Conservation (phyloP, 129 eudicot species). For the Solidago caesia region DNA sequence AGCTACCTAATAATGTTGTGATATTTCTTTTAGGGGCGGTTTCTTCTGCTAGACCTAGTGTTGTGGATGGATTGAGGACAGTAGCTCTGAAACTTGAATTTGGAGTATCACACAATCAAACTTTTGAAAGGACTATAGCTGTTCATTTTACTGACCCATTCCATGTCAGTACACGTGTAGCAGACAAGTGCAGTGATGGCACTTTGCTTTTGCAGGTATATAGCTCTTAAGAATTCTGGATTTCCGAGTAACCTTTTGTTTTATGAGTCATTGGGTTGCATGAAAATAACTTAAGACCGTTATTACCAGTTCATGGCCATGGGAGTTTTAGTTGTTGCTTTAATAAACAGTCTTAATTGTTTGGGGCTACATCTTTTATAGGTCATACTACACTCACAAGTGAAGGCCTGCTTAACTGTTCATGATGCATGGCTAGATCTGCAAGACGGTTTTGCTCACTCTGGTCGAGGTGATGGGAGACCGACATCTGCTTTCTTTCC, state of each 20-base stretch:
- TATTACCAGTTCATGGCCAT: not conserved
- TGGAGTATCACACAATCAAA: conserved; percentile 92
- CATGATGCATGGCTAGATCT: conserved; percentile 97
- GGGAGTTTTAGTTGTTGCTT: not conserved
- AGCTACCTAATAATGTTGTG: not conserved
- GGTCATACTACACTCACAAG: conserved; percentile 94
- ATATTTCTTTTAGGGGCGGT: conserved; percentile 43
- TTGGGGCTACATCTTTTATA: conserved; percentile 19
- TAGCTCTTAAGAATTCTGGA: too few species aligned
- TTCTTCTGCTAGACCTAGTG: conserved; percentile 59
- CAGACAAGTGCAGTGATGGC: conserved; percentile 81
- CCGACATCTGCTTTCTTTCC: conserved; percentile 88
- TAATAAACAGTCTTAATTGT: not conserved
- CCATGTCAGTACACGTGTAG: conserved; percentile 76
- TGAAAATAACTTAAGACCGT: not conserved
- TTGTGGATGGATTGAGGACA: conserved; percentile 92
- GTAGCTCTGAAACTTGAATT: conserved; percentile 92
- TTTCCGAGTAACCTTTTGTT: too few species aligned
- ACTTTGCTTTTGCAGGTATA: conserved; percentile 86
- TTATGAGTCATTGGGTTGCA: too few species aligned
- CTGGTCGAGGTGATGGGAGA: conserved; percentile 70
- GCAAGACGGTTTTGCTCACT: conserved; percentile 91
- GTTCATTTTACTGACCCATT: conserved; percentile 92
- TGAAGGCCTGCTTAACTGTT: conserved; percentile 75
- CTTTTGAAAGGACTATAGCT: conserved; percentile 86